Base-by-base conservation (phyloP, 768 basidiomycete species). In the Phallus indusiatus region DNA sequence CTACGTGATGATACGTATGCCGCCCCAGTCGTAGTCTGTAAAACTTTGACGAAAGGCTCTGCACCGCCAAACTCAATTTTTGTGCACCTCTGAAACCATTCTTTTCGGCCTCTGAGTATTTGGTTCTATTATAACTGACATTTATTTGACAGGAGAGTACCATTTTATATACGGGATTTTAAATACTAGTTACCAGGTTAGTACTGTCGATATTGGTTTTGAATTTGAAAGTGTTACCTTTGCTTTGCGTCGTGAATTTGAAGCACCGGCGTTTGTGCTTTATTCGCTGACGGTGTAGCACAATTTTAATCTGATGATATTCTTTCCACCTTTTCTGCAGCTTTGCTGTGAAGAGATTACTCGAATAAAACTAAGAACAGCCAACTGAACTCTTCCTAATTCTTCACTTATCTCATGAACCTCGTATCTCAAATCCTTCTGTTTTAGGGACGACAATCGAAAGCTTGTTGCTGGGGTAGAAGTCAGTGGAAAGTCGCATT, bases 1-100 rank as follows among this genome's bases (percentile, higher is more conserved):
- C 22, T 36, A 50, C 33, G 50, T 76, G 83, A 85, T 83, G 83
- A 82, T 74, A 78, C 79, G 68, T 69, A 77, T 84, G 83, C 82
- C 83, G 83, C 83, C 83, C 83, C 83, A 85, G 83, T 84, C 83
- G 74, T 84, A 85, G 80, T 77, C 68, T 62, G 60, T 28, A 64
- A 24, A 64, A 76, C 81, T 55, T 72, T 85, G 83, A 85, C 77
- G 83, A 85, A 69, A 66, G 81, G 82, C 74, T 74, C 74, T 79
- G 83, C 83, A 83, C 73, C 22, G 81, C 82, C 82, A 85, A 85
- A 81, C 67, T 69, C 57, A 59, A 28, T 36, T 58, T 58, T 59
- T 69, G 79, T 81, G 82, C 81, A 84, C 71, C 71, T 74, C 83
- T 85, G 83, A 85, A 64, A 64, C 56, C 65, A 59, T 61, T 8